Base-by-base conservation (phyloP, 371 early-diverging fungal species). In the Fennellomyces sp. region DNA sequence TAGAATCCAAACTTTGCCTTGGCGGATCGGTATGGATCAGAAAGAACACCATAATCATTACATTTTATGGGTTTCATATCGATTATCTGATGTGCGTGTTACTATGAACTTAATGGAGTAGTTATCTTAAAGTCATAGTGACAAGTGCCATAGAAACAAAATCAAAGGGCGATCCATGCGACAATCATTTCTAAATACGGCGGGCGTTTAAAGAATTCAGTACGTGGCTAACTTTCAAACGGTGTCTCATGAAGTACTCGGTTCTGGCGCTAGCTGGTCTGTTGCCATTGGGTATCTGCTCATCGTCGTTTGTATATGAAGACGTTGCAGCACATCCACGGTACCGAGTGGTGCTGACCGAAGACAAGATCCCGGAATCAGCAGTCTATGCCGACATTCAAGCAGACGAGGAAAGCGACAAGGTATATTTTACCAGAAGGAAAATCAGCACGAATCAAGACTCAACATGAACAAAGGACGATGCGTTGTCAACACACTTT, bases 251-350 rank as follows among this genome's bases (percentile, higher is more conserved):
- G 35, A 6, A 33, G 6, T 33, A 13, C 35, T 33, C 35, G 23
- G 21, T 54, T 25, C 15, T 27, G 55, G 38, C 38, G 17, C 13
- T 36, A 39, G 55, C 55, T 39, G 55, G 47, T 47, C 38, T 59
- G 25, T 27, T 59, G 3, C 59, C 50, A 2, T 17, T 21, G 2
- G n/a, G 17, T 5, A n/a, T 19, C 25, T 26, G 26, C n/a, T 27
- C 65, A 23, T 53, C 65, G 36, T 68, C 68, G 21, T 81, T 76
- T 64, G 78, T 81, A 12, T 76, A 77, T 68, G 80, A 84, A 36
- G 86, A 86, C 52, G 58, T 81, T 25, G 58, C 83, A 7, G 75
- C 83, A 6, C 75, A 76, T 61, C 83, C 86, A 1, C 73, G 76
- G 17, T 86, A 81, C 51, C 75, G 77, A 33, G 76, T 85, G 5